phyloP scores from a whole-genome alignment of 306 rosid species.

The Astragalus glycyphyllos region DNA sequence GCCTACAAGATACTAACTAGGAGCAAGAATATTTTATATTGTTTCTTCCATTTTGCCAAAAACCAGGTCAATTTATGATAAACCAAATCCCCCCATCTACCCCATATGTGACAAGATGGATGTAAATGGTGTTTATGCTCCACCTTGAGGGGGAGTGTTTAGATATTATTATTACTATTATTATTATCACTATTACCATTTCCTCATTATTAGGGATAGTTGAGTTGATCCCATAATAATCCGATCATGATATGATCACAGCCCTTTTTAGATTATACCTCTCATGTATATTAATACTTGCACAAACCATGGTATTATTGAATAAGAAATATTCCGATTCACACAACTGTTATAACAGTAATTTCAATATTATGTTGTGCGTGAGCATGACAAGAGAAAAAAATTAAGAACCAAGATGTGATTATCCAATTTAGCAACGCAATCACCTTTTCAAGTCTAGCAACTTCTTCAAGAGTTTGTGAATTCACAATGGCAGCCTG shows the following conservation, averaged over 20 bases:
- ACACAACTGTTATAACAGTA: neutral
- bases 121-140: neutral
- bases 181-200: too few species aligned
- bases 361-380: constrained; percentile 24
- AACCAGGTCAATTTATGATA: constrained; percentile 7
- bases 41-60: constrained; percentile 1
- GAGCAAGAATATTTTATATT: neutral
- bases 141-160: too few species aligned
- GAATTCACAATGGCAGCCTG: constrained; percentile 98
- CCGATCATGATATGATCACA: too few species aligned
- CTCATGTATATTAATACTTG: neutral
- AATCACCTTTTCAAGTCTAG: constrained; percentile 92
- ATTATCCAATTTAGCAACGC: constrained; percentile 29
- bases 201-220: too few species aligned
- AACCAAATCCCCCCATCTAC: constrained; percentile 1
- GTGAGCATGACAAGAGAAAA: neutral
- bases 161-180: too few species aligned
- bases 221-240: too few species aligned
- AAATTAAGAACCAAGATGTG: neutral
- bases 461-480: constrained; percentile 95
- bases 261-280: too few species aligned
- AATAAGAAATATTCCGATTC: too few species aligned
- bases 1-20: neutral
- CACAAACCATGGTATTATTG: too few species aligned
- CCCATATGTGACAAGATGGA: neutral